These are phyloP conservation scores for Pseudonitzschia pungens DNA, from an alignment of 108 stramenopile species.

Conservation along the genomic window DNA sequence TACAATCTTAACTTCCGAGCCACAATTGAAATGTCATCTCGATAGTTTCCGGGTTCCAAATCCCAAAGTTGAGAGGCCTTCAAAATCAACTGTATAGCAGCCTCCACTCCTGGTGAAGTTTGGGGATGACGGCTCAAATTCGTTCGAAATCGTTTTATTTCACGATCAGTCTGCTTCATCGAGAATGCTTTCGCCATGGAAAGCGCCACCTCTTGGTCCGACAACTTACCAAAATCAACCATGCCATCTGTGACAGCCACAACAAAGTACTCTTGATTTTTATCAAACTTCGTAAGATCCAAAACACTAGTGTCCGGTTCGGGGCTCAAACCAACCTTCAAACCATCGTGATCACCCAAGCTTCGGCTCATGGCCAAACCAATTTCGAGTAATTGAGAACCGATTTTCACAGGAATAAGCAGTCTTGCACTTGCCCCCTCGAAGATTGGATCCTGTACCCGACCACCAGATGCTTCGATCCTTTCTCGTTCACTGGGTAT, in stretches of 20 bases:
- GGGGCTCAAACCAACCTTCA: slow-evolving; percentile 50
- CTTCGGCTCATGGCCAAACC: slow-evolving; percentile 76
- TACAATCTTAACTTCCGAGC: slow-evolving; percentile 25
- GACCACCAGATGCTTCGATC: slow-evolving; percentile 70
- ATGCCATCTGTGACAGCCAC: slow-evolving; percentile 74
- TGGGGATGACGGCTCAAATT: not conserved
- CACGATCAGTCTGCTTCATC: not conserved
- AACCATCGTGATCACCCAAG: slow-evolving; percentile 71
- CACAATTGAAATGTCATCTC: slow-evolving; percentile 43
- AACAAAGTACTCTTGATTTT: slow-evolving; percentile 42
- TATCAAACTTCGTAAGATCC: slow-evolving; percentile 23
- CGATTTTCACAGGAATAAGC: slow-evolving; percentile 21
- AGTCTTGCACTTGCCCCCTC: slow-evolving; percentile 37
- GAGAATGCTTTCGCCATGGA: slow-evolving; percentile 45
- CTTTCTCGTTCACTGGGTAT: slow-evolving; percentile 57
- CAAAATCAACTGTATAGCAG: slow-evolving; percentile 26
- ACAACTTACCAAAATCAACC: slow-evolving; percentile 42
- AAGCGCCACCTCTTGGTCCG: slow-evolving; percentile 44
- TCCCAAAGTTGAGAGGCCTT: slow-evolving; percentile 32
- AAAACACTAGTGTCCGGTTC: slow-evolving; percentile 64
- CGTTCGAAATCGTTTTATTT: not conserved
- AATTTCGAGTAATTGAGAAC: slow-evolving; percentile 15
- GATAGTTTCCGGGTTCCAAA: slow-evolving; percentile 20
- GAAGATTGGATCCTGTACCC: slow-evolving; percentile 41
- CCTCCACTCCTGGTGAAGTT: not conserved